Percentiles rank a stretch among this genome's conserved stretches.
Conservation (phyloP, 2,329 filamentous ascomycete species). For the Fusarium succisae region DNA sequence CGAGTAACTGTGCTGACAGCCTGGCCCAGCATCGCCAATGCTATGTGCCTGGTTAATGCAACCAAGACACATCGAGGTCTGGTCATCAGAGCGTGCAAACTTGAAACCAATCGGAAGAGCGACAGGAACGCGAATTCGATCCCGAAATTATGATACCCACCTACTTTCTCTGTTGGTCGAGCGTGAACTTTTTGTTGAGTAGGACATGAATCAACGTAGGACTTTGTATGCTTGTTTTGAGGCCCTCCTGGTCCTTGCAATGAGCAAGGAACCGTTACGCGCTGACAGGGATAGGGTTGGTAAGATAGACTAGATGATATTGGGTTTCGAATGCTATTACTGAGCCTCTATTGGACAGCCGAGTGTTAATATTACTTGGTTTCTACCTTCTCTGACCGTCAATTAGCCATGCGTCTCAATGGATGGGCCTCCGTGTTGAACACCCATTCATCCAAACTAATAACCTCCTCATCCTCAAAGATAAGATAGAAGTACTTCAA, state of each 20-base stretch:
- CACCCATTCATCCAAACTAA: conserved; percentile 76
- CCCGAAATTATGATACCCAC: neutral
- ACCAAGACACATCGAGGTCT: neutral
- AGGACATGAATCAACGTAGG: rapidly evolving
- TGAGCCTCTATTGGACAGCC: neutral
- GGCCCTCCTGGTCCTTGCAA: neutral
- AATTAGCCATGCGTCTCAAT: conserved; percentile 43
- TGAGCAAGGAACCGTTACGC: rapidly evolving
- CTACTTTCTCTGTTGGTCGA: neutral
- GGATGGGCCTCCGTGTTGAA: conserved; percentile 66
- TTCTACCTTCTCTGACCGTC: too few relatives aligned
- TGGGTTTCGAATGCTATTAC: neutral
- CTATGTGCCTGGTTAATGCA: rapidly evolving
- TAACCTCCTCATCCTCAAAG: conserved; percentile 69
- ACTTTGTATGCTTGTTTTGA: neutral
- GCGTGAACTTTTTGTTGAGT: neutral
- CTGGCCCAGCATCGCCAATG: neutral
- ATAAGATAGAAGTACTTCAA: conserved; percentile 80
- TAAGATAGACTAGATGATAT: neutral
- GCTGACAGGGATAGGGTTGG: rapidly evolving
- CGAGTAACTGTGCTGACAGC: neutral
- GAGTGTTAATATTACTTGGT: too few relatives aligned
- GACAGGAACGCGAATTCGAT: rapidly evolving
- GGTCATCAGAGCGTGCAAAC: neutral
- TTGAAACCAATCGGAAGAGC: rapidly evolving